These are phyloP conservation scores for Lecanoromycetidae sp. DNA, from an alignment of 2,329 filamentous ascomycete species.

Conservation along the genomic window DNA sequence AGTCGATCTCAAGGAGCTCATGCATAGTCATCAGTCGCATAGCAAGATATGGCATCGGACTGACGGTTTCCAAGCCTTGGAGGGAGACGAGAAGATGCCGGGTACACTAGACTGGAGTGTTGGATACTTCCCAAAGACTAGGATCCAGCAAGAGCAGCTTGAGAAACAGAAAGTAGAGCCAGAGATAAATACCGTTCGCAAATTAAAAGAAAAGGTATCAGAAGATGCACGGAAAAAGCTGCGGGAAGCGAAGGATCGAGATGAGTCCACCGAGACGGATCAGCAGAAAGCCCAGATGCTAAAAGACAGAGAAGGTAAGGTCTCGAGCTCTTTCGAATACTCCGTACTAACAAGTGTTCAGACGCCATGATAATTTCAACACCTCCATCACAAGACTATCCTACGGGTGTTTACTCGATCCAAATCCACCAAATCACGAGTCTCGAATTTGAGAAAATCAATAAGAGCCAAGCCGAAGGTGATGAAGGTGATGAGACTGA, in stretches of 20 bases:
- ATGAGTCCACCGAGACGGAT: conserved; percentile 50
- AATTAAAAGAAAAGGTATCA: conserved; percentile 47
- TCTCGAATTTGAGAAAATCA: conserved; percentile 48
- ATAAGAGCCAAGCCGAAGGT: conserved; percentile 40
- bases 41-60: conserved; percentile 51
- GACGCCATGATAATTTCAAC: conserved; percentile 57
- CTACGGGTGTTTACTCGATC: conserved; percentile 55
- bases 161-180: conserved; percentile 48
- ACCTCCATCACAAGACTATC: conserved; percentile 49
- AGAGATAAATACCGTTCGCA: conserved; percentile 44
- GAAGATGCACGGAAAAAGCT: conserved; percentile 48
- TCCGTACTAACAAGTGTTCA: conserved; percentile 15
- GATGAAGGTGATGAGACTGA: conserved; percentile 40
- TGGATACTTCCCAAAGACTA: conserved; percentile 57
- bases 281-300: conserved; percentile 58
- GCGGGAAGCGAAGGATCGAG: conserved; percentile 47
- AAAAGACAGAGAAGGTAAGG: conserved; percentile 36
- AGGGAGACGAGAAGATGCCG: conserved; percentile 55
- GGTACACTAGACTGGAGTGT: conserved; percentile 58
- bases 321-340: background rate
- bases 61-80: conserved; percentile 54
- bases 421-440: conserved; percentile 64
- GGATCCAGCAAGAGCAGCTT: conserved; percentile 51
- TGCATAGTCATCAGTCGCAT: conserved; percentile 46
- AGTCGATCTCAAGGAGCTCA: conserved; percentile 52